Percentiles rank a stretch among this genome's conserved stretches.
Evolutionary conservation across 495 filamentous ascomycete genomes (phyloP).

Genomic region (Penicillium herquei): DNA sequence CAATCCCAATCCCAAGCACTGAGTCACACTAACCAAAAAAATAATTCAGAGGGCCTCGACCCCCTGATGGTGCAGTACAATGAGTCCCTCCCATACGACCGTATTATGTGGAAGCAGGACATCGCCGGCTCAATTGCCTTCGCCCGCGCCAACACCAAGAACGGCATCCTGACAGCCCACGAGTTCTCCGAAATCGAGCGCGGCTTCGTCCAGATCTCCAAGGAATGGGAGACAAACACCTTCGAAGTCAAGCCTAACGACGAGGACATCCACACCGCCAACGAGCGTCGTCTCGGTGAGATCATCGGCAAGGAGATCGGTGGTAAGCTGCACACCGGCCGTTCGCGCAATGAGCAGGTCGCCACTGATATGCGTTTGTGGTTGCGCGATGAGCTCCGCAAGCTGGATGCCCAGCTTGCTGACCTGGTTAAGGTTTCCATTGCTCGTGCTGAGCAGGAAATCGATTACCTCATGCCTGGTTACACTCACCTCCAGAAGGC

Average conservation of each 20-base stretch:
- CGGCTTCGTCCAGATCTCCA: slow-evolving; percentile 66
- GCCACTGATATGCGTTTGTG: slow-evolving; percentile 92
- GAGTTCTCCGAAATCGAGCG: slow-evolving; percentile 77
- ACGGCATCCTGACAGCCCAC: slow-evolving; percentile 67
- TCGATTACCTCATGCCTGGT: slow-evolving; percentile 60
- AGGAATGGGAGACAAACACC: slow-evolving; percentile 66
- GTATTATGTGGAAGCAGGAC: slow-evolving; percentile 77
- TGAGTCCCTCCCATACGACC: slow-evolving; percentile 81
- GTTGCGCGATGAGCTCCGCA: slow-evolving; percentile 74
- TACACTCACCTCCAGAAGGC: slow-evolving; percentile 95
- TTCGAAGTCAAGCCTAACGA: slow-evolving; percentile 48
- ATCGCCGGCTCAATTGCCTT: slow-evolving; percentile 81
- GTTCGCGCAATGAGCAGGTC: slow-evolving; percentile 91
- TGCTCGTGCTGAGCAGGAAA: slow-evolving; percentile 73
- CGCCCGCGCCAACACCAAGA: slow-evolving; percentile 78
- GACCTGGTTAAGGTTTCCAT: slow-evolving; percentile 72
- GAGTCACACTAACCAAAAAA: slow-evolving; percentile 29
- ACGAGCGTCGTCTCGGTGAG: slow-evolving; percentile 87
- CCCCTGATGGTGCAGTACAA: slow-evolving; percentile 90
- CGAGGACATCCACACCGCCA: slow-evolving; percentile 85
- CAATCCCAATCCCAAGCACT: slow-evolving; percentile 6
- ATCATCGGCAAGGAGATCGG: slow-evolving; percentile 83
- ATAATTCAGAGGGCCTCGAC: slow-evolving; percentile 66
- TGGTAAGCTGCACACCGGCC: slow-evolving; percentile 91
- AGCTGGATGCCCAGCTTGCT: slow-evolving; percentile 66